Conservation (phyloP, 2,329 filamentous ascomycete genomes). For the Aspergillus sp. region DNA sequence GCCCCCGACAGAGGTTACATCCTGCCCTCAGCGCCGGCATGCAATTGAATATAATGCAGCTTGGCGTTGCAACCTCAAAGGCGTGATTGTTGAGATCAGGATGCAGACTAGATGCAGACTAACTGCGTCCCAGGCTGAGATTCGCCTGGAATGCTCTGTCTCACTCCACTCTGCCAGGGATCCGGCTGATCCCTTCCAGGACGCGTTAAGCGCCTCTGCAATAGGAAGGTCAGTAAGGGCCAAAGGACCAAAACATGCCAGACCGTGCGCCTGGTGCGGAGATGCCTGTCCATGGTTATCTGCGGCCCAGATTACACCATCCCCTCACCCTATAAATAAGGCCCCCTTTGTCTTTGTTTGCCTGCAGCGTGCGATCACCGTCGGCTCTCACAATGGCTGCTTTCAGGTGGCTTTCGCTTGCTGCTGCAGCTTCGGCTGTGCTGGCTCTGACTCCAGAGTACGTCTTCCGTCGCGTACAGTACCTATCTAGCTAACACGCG, state of each 20-base stretch:
- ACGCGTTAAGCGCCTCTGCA: not conserved
- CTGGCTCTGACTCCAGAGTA: conserved; percentile 31
- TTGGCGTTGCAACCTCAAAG: conserved; percentile 22
- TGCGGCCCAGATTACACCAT: not conserved
- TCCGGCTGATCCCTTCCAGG: not conserved
- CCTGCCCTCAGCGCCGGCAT: not conserved
- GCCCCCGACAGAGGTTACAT: not conserved
- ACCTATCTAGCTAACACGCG: not conserved
- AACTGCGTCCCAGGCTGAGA: not conserved
- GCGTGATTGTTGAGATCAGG: too few relatives aligned
- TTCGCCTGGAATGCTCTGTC: not conserved
- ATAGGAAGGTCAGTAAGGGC: not conserved
- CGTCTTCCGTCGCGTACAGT: conserved; percentile 6
- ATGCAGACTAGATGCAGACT: too few relatives aligned
- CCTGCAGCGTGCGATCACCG: not conserved
- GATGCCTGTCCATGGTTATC: not conserved
- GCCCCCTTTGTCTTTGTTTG: not conserved
- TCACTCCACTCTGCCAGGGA: not conserved
- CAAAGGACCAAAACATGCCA: not conserved
- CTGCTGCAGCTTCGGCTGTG: conserved; percentile 22
- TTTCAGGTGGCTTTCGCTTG: conserved; percentile 25
- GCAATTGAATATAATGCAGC: not conserved
- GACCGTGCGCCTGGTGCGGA: not conserved
- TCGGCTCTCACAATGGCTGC: conserved; percentile 20
- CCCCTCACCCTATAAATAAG: not conserved